Conservation (phyloP, 2,329 filamentous ascomycete species). For the Arachnomyces sp. region DNA sequence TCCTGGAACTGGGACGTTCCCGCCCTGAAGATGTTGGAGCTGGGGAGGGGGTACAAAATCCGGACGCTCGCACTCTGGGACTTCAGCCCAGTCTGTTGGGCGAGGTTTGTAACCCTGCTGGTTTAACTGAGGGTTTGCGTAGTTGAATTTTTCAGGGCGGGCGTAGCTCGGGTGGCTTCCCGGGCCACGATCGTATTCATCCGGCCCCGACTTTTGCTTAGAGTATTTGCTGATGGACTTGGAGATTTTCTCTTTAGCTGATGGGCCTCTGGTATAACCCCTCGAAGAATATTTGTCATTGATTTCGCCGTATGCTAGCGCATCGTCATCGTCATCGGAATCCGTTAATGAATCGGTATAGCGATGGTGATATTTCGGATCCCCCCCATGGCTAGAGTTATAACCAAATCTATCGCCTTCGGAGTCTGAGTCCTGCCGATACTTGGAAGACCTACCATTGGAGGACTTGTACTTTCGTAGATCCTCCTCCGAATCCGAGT, state of each 20-base stretch:
- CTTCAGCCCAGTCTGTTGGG: conserved; percentile 28
- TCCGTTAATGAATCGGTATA: conserved; percentile 11
- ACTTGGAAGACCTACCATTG: neutral
- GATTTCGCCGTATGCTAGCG: conserved; percentile 31
- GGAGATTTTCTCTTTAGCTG: conserved; percentile 4
- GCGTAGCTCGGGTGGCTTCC: conserved; percentile 29
- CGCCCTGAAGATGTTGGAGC: conserved; percentile 11
- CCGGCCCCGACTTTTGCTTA: no score
- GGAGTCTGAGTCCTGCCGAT: conserved; percentile 16
- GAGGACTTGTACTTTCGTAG: neutral
- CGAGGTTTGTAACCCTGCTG: conserved; percentile 12
- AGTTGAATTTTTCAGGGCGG: conserved; percentile 22
- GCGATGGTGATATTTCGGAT: conserved; percentile 9
- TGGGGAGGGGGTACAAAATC: conserved; percentile 33
- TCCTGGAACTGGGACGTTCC: conserved; percentile 4
- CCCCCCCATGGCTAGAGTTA: conserved; percentile 3
- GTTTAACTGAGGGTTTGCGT: conserved; percentile 21
- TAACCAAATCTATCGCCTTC: conserved; percentile 11
- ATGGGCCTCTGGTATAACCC: neutral
- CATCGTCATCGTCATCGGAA: conserved; percentile 20
- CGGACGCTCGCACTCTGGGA: conserved; percentile 34
- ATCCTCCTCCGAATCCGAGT: conserved; percentile 21
- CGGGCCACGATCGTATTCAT: conserved; percentile 3
- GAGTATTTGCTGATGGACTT: neutral
- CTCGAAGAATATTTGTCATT: conserved; percentile 7